Evolutionary conservation across 345 rosid species (phyloP), one percentile per base, ranked within the genome.

Genomic region (Atalantia buxifolia): DNA sequence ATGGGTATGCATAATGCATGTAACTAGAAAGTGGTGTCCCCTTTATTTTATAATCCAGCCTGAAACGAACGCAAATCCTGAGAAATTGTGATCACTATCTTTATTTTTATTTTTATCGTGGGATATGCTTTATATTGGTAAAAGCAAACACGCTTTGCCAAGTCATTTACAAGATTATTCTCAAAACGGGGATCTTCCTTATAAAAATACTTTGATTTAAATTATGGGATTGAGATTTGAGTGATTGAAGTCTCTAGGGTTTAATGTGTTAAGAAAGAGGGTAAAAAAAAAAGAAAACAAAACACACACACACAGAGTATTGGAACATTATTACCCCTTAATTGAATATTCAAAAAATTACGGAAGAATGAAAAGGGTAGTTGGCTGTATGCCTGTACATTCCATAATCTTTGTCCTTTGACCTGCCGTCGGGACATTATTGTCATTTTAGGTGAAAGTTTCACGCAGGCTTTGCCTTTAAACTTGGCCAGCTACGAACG

Each of bases 251-350:
- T 36, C 40, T 36, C 7, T 36, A 7, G 40, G 40, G 40, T 36
- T 36, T 36, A 36, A 36, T 36, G 40, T 36, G 18, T 50, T 50
- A 10, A 35, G 36, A 5, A 35, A 33, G 7, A 3, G 16, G 4
- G 0, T 0, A 40, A 40, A 40, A 2, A 42, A 0, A 42, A 2
- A 42, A 10, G 2, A 9, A 38, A 38, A 38, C 2, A 0, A 40
- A 10, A 2, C 3, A 10, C 3, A 10, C 48, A 42, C 50, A 12
- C 50, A 3, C 50, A 42, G 4, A 35, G 36, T 42, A 42, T 45
- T 45, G 50, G 0, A 45, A 45, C 18, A 45, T 3, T 45, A 3
- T n/a, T n/a, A n/a, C n/a, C 16, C 50, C 50, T 45, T 45, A 45
- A 45, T 14, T 45, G 50, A 0, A 45, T 2, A 3, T 45, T 66